Evolutionary conservation across 2,329 filamentous ascomycete species (phyloP).

Genomic region (Tolypocladium guangdongense): DNA sequence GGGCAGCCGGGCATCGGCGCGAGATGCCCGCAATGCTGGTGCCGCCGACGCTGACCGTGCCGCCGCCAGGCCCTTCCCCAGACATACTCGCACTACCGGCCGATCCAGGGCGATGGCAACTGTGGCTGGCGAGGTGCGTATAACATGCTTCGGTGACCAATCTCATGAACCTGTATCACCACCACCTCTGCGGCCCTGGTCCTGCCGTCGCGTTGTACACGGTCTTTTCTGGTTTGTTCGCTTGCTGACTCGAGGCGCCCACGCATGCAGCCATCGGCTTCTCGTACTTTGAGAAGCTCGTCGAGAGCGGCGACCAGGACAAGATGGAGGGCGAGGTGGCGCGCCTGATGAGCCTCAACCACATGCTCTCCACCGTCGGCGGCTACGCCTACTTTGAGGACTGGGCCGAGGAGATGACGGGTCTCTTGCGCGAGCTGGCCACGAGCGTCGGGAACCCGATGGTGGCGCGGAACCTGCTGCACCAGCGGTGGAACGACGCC

Average conservation of each 20-base stretch:
- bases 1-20: neutral
- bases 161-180: neutral
- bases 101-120: slow-evolving; percentile 84
- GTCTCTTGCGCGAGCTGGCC: slow-evolving; percentile 54
- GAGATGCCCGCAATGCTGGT: neutral
- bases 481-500: slow-evolving; percentile 63
- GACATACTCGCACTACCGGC: slow-evolving; percentile 79
- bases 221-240: neutral
- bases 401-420: slow-evolving; percentile 66
- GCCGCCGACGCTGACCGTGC: neutral
- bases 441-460: slow-evolving; percentile 48
- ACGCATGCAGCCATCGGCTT: slow-evolving; percentile 71
- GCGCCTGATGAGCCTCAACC: slow-evolving; percentile 61
- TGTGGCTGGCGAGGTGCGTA: slow-evolving; percentile 93
- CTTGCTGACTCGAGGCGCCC: neutral
- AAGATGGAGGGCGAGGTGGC: slow-evolving; percentile 60
- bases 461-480: slow-evolving; percentile 41
- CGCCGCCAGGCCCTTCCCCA: slow-evolving; percentile 63
- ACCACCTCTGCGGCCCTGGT: neutral
- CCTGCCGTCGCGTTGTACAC: neutral
- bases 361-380: slow-evolving; percentile 59
- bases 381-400: slow-evolving; percentile 66
- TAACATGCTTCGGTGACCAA: slow-evolving; percentile 2
- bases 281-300: slow-evolving; percentile 80
- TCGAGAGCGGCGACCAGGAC: slow-evolving; percentile 52